A percentile compares a stretch with the other conserved stretches of the same genome.
Conservation (phyloP, 352 stramenopile genomes). For the Phytophthora cryptogea region DNA sequence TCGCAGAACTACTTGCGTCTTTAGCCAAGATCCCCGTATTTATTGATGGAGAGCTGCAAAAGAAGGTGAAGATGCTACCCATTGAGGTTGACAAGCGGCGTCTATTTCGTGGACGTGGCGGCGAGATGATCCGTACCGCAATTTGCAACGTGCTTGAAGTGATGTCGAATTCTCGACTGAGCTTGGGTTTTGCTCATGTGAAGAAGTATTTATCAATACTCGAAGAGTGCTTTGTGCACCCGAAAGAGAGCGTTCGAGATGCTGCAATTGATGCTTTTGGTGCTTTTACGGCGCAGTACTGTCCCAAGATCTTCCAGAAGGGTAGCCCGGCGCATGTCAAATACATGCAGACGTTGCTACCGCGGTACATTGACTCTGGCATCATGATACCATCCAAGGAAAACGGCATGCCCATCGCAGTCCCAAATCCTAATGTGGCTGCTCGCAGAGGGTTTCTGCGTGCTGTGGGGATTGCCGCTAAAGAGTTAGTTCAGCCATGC, state of each 20-base stretch:
- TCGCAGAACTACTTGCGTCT: slow-evolving; percentile 82
- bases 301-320: slow-evolving; percentile 68
- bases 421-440: slow-evolving; percentile 61
- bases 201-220: slow-evolving; percentile 82
- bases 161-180: slow-evolving; percentile 61
- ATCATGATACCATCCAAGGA: slow-evolving; percentile 40
- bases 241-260: slow-evolving; percentile 91
- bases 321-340: slow-evolving; percentile 46
- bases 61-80: slow-evolving; percentile 68
- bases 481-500: slow-evolving; percentile 62
- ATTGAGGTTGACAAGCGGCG: slow-evolving; percentile 94
- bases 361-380: slow-evolving; percentile 58
- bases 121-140: slow-evolving; percentile 94
- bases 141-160: slow-evolving; percentile 96
- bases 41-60: slow-evolving; percentile 75
- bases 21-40: slow-evolving; percentile 57
- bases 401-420: slow-evolving; percentile 33
- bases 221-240: slow-evolving; percentile 95
- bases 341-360: slow-evolving; percentile 57
- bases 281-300: slow-evolving; percentile 89
- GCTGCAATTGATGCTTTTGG: slow-evolving; percentile 88
- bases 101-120: slow-evolving; percentile 95
- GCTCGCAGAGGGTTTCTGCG: slow-evolving; percentile 56
- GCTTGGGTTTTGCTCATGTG: slow-evolving; percentile 59
- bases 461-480: slow-evolving; percentile 59